phyloP scores from a whole-genome alignment of 768 basidiomycete genomes.

The Tricholoma saponaceum region DNA sequence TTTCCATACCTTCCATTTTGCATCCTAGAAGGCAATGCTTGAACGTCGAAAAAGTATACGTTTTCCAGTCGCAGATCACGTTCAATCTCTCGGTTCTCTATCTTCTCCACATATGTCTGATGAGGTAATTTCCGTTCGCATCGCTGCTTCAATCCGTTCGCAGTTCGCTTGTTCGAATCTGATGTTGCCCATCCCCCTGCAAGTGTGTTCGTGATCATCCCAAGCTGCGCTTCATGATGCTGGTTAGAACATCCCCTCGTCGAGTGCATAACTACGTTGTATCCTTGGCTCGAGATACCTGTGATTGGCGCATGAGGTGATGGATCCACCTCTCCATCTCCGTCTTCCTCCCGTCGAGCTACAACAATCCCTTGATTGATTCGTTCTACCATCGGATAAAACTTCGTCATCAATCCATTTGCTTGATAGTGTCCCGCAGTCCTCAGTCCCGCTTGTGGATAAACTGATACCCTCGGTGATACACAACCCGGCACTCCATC shows the following conservation, averaged over 20 bases:
- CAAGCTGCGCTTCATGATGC: not conserved
- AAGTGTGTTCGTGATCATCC: not conserved
- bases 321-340: too few relatives aligned
- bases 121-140: not conserved
- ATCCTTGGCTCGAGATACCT: not conserved
- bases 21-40: not conserved
- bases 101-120: not conserved
- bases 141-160: not conserved
- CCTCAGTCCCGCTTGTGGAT: not conserved
- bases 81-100: not conserved
- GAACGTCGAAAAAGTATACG: not conserved
- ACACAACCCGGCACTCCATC: not conserved
- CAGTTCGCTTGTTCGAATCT: not conserved
- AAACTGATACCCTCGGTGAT: not conserved
- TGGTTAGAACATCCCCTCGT: not conserved
- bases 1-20: not conserved
- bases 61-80: not conserved
- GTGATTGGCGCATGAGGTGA: not conserved
- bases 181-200: not conserved
- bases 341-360: not conserved
- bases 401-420: not conserved
- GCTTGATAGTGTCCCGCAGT: not conserved
- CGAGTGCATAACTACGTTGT: not conserved
- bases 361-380: not conserved
- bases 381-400: not conserved